These are phyloP conservation scores for Pyrus betulifolia DNA, from an alignment of 306 rosid species.

Conservation along the genomic window DNA sequence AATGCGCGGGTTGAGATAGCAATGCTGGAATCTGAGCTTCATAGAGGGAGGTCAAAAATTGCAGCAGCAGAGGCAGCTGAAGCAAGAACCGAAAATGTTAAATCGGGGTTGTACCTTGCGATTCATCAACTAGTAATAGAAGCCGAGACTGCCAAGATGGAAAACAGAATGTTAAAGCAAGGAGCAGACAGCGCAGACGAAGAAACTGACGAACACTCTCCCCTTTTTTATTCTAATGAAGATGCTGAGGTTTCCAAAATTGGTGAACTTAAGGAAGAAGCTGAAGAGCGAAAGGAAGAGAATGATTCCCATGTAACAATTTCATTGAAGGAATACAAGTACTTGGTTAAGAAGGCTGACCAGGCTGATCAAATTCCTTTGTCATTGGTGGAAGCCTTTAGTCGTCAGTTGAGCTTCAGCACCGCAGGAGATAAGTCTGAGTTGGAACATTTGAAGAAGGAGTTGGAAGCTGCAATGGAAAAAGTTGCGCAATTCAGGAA, in stretches of 20 bases:
- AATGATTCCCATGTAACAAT: slow-evolving; percentile 17
- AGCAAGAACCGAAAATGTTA: slow-evolving; percentile 21
- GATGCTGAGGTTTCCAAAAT: not conserved
- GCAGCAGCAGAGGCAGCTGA: slow-evolving; percentile 31
- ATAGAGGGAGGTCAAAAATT: slow-evolving; percentile 24
- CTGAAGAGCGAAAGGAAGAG: slow-evolving; percentile 16
- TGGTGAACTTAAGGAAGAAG: slow-evolving; percentile 8
- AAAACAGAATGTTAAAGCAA: slow-evolving; percentile 19
- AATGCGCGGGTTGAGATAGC: slow-evolving; percentile 49
- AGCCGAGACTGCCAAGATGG: slow-evolving; percentile 23
- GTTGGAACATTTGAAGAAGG: slow-evolving; percentile 48
- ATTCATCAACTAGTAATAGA: slow-evolving; percentile 32
- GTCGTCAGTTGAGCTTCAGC: slow-evolving; percentile 1
- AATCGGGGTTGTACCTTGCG: slow-evolving; percentile 20
- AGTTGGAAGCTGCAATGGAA: slow-evolving; percentile 41
- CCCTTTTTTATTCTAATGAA: not conserved
- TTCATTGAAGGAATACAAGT: slow-evolving; percentile 24
- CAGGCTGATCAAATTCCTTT: slow-evolving; percentile 15
- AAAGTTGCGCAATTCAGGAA: slow-evolving; percentile 54
- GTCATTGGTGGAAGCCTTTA: slow-evolving; percentile 8
- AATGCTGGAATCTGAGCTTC: slow-evolving; percentile 48
- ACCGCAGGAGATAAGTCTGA: slow-evolving; percentile 14
- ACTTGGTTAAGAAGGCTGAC: slow-evolving; percentile 16
- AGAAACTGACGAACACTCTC: slow-evolving; percentile 14
- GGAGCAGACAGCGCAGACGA: slow-evolving; percentile 7